A percentile compares a stretch with the other conserved stretches of the same genome.
Conservation (phyloP, 805 yeast species). For the Starmera dryadoides region DNA sequence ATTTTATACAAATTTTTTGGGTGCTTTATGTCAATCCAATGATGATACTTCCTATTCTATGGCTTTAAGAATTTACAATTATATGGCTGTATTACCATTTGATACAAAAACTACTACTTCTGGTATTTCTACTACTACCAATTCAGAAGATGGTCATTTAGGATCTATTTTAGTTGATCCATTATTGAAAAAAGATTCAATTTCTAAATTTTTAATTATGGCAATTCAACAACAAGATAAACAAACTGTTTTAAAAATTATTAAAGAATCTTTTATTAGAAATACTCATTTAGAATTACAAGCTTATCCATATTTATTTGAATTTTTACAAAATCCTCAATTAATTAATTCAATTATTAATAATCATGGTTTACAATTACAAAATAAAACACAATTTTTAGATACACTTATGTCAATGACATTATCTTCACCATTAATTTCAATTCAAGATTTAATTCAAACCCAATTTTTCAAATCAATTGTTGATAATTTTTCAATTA, state of each 20-base stretch:
- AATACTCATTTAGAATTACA: slow-evolving; percentile 22
- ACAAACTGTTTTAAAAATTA: slow-evolving; percentile 25
- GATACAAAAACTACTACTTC: slow-evolving; percentile 1
- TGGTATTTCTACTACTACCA: background rate
- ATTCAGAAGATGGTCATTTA: background rate
- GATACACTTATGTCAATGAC: slow-evolving; percentile 9
- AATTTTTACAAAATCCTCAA: slow-evolving; percentile 24
- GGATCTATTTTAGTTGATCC: slow-evolving; percentile 11
- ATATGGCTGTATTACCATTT: slow-evolving; percentile 26
- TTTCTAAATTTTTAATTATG: slow-evolving; percentile 10
- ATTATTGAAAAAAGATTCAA: slow-evolving; percentile 5
- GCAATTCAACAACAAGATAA: slow-evolving; percentile 16
- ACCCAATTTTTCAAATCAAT: slow-evolving; percentile 24
- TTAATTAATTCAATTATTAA: slow-evolving; percentile 25
- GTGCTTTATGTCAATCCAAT: no score
- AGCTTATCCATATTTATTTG: slow-evolving; percentile 26
- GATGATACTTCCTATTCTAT: slow-evolving; percentile 27
- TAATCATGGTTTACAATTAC: slow-evolving; percentile 22
- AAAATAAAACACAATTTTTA: background rate
- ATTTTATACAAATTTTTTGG: slow-evolving; percentile 26
- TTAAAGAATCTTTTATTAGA: slow-evolving; percentile 32
- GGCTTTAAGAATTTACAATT: slow-evolving; percentile 27
- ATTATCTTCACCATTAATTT: slow-evolving; percentile 1
- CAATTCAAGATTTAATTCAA: slow-evolving; percentile 16
- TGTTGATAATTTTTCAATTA: slow-evolving; percentile 11